Evolutionary conservation across 2,329 filamentous ascomycete species (phyloP).

Genomic region (Dactylellina haptotyla): DNA sequence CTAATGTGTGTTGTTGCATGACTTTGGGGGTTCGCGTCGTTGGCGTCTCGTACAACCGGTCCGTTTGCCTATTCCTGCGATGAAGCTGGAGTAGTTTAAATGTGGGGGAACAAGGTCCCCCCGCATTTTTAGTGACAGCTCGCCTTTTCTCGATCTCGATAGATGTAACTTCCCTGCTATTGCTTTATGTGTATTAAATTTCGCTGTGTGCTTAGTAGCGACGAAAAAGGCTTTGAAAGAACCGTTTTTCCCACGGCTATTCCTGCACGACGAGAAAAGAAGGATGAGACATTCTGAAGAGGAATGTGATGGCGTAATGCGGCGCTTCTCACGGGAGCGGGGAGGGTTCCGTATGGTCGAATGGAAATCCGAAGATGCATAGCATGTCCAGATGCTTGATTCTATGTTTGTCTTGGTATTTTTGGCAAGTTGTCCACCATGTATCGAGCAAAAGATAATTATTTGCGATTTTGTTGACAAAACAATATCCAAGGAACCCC

Average conservation of each 20-base stretch:
- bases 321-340: conserved; percentile 51
- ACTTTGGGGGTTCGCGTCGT: conserved; percentile 39
- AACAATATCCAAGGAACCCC: conserved; percentile 34
- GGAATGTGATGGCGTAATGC: conserved; percentile 54
- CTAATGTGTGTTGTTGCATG: conserved; percentile 29
- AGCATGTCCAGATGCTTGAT: conserved; percentile 21
- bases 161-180: conserved; percentile 18
- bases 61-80: conserved; percentile 7
- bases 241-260: conserved; percentile 33
- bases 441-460: conserved; percentile 32
- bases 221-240: neutral
- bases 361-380: conserved; percentile 36
- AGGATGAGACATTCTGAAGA: conserved; percentile 52
- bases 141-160: conserved; percentile 18
- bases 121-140: conserved; percentile 41
- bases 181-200: conserved; percentile 20
- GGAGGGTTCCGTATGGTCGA: conserved; percentile 52
- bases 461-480: conserved; percentile 50
- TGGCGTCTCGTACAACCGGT: conserved; percentile 14
- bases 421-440: neutral
- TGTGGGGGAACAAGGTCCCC: conserved; percentile 53
- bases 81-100: conserved; percentile 27
- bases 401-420: neutral
- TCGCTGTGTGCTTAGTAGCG: conserved; percentile 6
- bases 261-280: conserved; percentile 27